Percentiles rank a stretch among this genome's conserved stretches.
Evolutionary conservation across 257 asterid species (phyloP).

Genomic region (Nicotiana knightiana): DNA sequence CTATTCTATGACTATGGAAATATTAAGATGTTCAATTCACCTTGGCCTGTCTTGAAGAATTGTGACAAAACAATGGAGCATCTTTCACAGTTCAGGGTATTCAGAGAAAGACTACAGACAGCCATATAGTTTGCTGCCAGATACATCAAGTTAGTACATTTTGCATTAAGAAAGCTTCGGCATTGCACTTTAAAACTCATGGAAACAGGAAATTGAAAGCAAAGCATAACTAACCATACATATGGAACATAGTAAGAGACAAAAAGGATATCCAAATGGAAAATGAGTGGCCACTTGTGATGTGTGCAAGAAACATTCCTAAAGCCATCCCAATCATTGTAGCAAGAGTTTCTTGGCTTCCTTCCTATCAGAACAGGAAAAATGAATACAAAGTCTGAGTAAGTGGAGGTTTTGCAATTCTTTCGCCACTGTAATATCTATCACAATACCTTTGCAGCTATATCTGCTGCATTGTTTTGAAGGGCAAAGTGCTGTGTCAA

Average conservation of each 20-base stretch:
- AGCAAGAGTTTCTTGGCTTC: constrained; percentile 96
- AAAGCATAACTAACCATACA: constrained; percentile 89
- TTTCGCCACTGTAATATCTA: background rate
- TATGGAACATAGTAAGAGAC: constrained; percentile 90
- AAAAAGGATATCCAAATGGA: constrained; percentile 84
- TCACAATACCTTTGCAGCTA: constrained; percentile 78
- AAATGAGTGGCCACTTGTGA: constrained; percentile 70
- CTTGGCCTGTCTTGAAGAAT: constrained; percentile 72
- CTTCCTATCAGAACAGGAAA: constrained; percentile 54
- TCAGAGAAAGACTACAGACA: constrained; percentile 75
- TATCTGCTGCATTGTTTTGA: constrained; percentile 94
- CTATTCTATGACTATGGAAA: background rate
- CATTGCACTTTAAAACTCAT: background rate
- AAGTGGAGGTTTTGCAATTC: background rate
- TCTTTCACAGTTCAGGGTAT: constrained; percentile 75
- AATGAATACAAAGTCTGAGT: background rate
- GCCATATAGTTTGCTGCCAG: constrained; percentile 86
- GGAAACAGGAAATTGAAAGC: constrained; percentile 14
- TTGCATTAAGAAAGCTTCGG: constrained; percentile 16
- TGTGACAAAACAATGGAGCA: constrained; percentile 62
- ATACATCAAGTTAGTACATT: constrained; percentile 15
- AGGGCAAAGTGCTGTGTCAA: constrained; percentile 97
- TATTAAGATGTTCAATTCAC: constrained; percentile 34
- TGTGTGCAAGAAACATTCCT: constrained; percentile 86
- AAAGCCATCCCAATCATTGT: constrained; percentile 97